phyloP scores from a whole-genome alignment of 345 rosid genomes.

The Dovyalis caffra region DNA sequence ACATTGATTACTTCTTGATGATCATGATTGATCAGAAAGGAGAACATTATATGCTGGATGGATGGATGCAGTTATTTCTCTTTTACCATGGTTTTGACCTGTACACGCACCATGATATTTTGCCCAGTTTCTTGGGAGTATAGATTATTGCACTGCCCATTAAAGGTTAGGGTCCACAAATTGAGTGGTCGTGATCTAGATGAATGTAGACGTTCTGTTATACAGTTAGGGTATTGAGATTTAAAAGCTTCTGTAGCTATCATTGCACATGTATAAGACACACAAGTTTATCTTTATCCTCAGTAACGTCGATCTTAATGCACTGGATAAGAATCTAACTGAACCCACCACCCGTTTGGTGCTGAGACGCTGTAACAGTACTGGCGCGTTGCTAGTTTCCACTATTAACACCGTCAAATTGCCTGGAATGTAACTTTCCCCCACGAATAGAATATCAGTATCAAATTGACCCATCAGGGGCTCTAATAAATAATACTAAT shows the following conservation, averaged over 20 bases:
- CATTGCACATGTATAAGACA: neutral
- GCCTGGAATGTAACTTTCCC: neutral
- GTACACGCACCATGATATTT: neutral
- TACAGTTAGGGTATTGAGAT: constrained; percentile 1
- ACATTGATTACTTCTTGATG: neutral
- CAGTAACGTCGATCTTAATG: neutral
- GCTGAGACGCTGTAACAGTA: neutral
- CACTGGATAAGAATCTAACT: neutral
- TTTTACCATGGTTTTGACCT: neutral
- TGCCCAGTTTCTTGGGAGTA: constrained; percentile 18
- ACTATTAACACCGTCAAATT: neutral
- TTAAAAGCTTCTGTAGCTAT: constrained; percentile 1
- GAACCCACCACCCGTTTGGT: neutral
- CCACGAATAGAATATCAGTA: neutral
- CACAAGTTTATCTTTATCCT: constrained; percentile 3
- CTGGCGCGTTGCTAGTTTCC: neutral
- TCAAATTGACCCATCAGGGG: neutral
- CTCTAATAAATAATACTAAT: too few relatives aligned
- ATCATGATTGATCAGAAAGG: constrained; percentile 15
- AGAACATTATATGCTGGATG: neutral
- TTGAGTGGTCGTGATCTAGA: constrained; percentile 7
- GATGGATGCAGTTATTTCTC: neutral
- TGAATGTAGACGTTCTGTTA: neutral
- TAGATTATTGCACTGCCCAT: neutral
- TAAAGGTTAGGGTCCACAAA: constrained; percentile 12